Base-by-base conservation (phyloP, 331 rosid species). In the Phaseolus coccineus region DNA sequence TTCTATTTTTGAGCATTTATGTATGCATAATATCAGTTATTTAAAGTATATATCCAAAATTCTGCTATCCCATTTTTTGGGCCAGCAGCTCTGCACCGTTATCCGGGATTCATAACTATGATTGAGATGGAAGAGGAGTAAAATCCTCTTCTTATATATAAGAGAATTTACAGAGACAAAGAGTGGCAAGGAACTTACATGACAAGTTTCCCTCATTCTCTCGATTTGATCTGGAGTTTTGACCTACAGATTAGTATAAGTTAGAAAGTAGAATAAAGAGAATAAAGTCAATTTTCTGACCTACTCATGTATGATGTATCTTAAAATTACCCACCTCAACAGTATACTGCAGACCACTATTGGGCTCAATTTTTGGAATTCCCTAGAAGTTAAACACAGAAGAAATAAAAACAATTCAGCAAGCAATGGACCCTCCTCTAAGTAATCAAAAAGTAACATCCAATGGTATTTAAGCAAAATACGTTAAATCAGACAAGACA, bases 151-250 rank as follows among this genome's bases (percentile, higher is more conserved):
- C 25, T 47, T 37, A 37, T 4, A 35, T 46, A 25, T 52, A 37
- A 13, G 30, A 82, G 63, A 74, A 64, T 55, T 55, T 75, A 76
- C 6, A 53, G 15, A 33, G 56, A 48, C 1, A 37, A 30, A 37
- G 52, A 13, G 51, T n/a, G 30, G 47, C 56, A 37, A 6, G 71
- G 59, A 83, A 77, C 96, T 85, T 73, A 95, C 99, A 47, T 80
- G 87, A 78, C 96, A 91, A 25, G 93, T 72, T 88, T 91, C 96
- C 85, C 91, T 91, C 99, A 95, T 93, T 85, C 87, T 87, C 88
- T 86, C 85, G 44, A 95, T 91, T 86, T 76, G 94, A 67, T 88
- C 90, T 2, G 84, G 85, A 39, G 92, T 87, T 84, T 95, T 95
- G 87, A 95, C 90, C 99, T 95, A 69, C 88, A 78, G 51, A 80